Base-by-base conservation (phyloP, 768 basidiomycete genomes). In the Holtermannia corniformis region DNA sequence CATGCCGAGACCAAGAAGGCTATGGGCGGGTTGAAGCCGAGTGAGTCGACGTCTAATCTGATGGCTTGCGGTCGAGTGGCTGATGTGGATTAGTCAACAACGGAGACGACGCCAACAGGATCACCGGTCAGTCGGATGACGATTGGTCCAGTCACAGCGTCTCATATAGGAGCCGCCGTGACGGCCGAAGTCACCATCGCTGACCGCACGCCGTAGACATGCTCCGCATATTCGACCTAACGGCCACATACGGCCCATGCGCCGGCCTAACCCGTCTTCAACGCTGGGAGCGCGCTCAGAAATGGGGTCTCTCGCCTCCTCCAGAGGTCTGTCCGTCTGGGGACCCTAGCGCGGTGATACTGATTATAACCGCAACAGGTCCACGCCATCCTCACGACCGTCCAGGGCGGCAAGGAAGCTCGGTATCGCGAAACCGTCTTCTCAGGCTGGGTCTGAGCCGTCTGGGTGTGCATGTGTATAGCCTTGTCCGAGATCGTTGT, bases 271-370 rank as follows among this genome's bases (percentile, higher is more conserved):
- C 82, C n/a, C 81, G 91, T 24, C 73, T 93, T 13, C 82, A 91
- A 56, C 77, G 92, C 37, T 96, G 90, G 88, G 80, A 91, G 64
- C 78, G 91, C 46, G 92, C 92, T 0, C 70, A 82, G 23, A 77
- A 78, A 10, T 76, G 92, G 43, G 88, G 88, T 1, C 74, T 95
- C 19, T 77, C 83, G 44, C 92, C 91, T 13, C 90, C 89, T 2
- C 57, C 65, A 14, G 86, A 89, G 77, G 89, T 85, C 60, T 52
- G 80, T 68, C 16, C n/a, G 22, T 44, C 4, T 20, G 3, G n/a
- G 37, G 23, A 4, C 21, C 24, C 3, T 41, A 5, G 3, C 41
- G 50, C 37, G 20, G 49, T 49, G 47, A 12, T 55, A 51, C 42
- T 26, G 10, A 27, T 23, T 19, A 3, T 1, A 28, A 58, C 11